These are phyloP conservation scores for Linanthus parryae DNA, from an alignment of 148 eudicot genomes.

Conservation along the genomic window DNA sequence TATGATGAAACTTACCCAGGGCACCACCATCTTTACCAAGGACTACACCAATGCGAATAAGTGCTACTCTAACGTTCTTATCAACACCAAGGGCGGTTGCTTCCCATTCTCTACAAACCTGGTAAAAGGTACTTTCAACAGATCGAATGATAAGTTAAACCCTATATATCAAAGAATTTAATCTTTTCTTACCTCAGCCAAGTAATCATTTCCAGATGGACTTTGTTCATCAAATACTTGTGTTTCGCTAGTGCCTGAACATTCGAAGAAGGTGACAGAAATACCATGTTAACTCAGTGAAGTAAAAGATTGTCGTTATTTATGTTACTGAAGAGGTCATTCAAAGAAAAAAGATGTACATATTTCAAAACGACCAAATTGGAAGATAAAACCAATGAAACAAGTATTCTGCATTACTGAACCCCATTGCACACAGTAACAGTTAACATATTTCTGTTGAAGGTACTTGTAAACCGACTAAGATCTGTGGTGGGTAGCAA, in stretches of 20 bases:
- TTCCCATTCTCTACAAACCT: slow-evolving; percentile 99
- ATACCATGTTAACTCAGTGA: neutral
- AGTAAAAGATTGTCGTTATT: slow-evolving; percentile 1
- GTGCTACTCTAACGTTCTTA: slow-evolving; percentile 77
- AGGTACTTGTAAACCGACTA: too few relatives aligned
- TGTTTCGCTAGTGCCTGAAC: slow-evolving; percentile 81
- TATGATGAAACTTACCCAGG: slow-evolving; percentile 66
- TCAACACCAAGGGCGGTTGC: slow-evolving; percentile 59
- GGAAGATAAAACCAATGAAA: neutral
- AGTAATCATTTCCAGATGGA: slow-evolving; percentile 94
- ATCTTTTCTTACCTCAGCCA: slow-evolving; percentile 70
- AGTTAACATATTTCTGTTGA: neutral
- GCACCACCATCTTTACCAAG: slow-evolving; percentile 99
- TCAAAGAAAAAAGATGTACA: too few relatives aligned
- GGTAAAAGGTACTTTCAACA: neutral
- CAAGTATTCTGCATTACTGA: neutral
- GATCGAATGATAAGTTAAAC: neutral
- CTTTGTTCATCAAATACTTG: slow-evolving; percentile 78
- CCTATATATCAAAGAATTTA: neutral
- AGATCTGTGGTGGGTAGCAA: too few relatives aligned
- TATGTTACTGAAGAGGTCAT: too few relatives aligned
- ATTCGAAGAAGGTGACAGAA: slow-evolving; percentile 3
- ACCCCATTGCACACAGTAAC: neutral
- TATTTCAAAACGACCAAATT: neutral
- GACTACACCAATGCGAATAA: slow-evolving; percentile 86